Conservation (phyloP, 305 asterid species). For the Fraxinus greggii region DNA sequence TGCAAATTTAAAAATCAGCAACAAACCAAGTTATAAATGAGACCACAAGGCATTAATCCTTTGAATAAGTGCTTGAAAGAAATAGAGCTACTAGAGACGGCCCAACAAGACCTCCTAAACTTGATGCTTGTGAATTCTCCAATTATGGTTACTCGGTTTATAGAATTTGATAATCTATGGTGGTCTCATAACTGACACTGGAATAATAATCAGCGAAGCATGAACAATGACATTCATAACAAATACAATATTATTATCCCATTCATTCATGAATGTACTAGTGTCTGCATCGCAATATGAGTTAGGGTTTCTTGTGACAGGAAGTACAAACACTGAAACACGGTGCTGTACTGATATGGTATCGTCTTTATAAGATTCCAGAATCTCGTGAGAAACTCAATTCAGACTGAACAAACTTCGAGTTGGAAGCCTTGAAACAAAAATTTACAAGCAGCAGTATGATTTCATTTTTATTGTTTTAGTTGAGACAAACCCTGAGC, state of each 20-base stretch:
- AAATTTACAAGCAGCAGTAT: conserved; percentile 9
- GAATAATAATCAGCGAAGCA: not conserved
- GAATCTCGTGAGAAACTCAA: conserved; percentile 9
- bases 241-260: conserved; percentile 6
- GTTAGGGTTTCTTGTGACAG: not conserved
- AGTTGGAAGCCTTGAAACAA: conserved; percentile 15
- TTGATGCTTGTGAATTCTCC: conserved; percentile 16
- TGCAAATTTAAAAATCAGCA: conserved; percentile 35
- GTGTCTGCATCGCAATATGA: not conserved
- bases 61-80: not conserved
- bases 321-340: not conserved
- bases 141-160: conserved; percentile 5
- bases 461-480: not conserved
- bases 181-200: conserved; percentile 10
- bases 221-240: conserved; percentile 14
- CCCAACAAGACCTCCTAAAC: conserved; percentile 17
- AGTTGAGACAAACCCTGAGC: not conserved
- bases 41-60: not conserved
- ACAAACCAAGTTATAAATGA: conserved; percentile 12
- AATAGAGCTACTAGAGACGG: conserved; percentile 16
- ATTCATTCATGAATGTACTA: conserved; percentile 8
- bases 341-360: not conserved
- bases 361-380: not conserved
- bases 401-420: not conserved
- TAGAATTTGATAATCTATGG: not conserved